A percentile compares a stretch with the other conserved stretches of the same genome.
Evolutionary conservation across 345 rosid genomes (phyloP).

Genomic region (Stellera chamaejasme): DNA sequence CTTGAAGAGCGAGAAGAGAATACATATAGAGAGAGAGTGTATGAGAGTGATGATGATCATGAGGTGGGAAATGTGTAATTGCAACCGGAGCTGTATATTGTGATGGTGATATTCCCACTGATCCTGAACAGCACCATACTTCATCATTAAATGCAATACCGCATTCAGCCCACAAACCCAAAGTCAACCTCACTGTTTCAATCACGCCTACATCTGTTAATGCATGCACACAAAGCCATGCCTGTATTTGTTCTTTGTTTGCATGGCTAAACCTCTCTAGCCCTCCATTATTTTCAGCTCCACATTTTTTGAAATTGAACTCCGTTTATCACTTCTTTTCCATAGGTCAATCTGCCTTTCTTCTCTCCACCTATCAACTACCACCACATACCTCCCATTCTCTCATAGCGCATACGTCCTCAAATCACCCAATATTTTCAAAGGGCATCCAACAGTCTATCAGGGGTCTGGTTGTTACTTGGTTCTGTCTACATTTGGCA

Average conservation of each 20-base stretch:
- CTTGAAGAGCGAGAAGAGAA: slow-evolving; percentile 9
- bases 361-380: not conserved
- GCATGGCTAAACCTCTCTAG: slow-evolving; percentile 22
- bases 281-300: not conserved
- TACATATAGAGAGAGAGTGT: slow-evolving; percentile 12
- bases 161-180: slow-evolving; percentile 15
- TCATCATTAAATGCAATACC: slow-evolving; percentile 31
- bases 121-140: slow-evolving; percentile 32
- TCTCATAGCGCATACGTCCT: not conserved
- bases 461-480: no score
- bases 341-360: slow-evolving; percentile 12
- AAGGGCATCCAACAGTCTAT: no score
- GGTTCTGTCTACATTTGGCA: no score
- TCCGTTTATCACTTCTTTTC: not conserved
- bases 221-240: slow-evolving; percentile 15
- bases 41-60: not conserved
- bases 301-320: slow-evolving; percentile 3
- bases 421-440: not conserved
- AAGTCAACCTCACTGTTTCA: slow-evolving; percentile 33
- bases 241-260: not conserved
- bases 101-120: slow-evolving; percentile 34
- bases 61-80: slow-evolving; percentile 12
- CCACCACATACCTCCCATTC: not conserved
- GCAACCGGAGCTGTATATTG: not conserved
- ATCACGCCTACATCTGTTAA: not conserved